Evolutionary conservation across 495 filamentous ascomycete genomes (phyloP), one percentile per base, ranked within the genome.

Genomic region (Trichoderma orchidacearum): DNA sequence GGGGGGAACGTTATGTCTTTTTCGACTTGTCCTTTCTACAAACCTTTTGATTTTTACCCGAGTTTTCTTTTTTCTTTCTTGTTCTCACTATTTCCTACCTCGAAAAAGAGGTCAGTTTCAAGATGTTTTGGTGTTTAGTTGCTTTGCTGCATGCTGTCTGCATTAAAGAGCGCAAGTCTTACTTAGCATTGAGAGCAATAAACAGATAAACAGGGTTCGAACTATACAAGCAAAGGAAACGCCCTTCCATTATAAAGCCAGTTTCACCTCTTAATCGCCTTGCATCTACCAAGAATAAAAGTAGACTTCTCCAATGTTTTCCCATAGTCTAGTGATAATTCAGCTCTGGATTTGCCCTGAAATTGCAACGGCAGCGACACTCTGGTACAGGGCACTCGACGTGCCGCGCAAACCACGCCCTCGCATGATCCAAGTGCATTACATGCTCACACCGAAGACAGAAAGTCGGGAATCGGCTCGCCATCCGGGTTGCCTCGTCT

Each of bases 361-460:
- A 72, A 62, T 80, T 81, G 72, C 93, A 98, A 61, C 82, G 79
- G 68, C 93, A 98, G 61, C 78, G 74, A 68, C 93, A 98, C 61
- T 93, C 90, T 1, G 90, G 84, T 18, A 95, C 87, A 0, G 93
- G 89, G 70, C 93, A 97, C 60, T 91, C 81, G 54, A 73, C 77
- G 67, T 94, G 86, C 54, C 79, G 76, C 30, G 70, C 74, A 67
- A 97, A 98, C 93, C 93, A 98, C 60, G 85, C 81, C 58, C 81
- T 74, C 11, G 90, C 89, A 69, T 97, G 93, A 62, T 91, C 84
- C 13, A 86, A 82, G 68, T 98, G 93, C 64, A 87, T 83, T 12
- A 88, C 89, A 72, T 98, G 93, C 63, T 87, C 86, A 66, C 93
- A 98, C 57, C 79, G 79, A 35, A 90, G 80, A 62, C 93, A 98